Evolutionary conservation across 139 green algal species (phyloP), one percentile per base, ranked within the genome.

Genomic region (Chlorella sp.): DNA sequence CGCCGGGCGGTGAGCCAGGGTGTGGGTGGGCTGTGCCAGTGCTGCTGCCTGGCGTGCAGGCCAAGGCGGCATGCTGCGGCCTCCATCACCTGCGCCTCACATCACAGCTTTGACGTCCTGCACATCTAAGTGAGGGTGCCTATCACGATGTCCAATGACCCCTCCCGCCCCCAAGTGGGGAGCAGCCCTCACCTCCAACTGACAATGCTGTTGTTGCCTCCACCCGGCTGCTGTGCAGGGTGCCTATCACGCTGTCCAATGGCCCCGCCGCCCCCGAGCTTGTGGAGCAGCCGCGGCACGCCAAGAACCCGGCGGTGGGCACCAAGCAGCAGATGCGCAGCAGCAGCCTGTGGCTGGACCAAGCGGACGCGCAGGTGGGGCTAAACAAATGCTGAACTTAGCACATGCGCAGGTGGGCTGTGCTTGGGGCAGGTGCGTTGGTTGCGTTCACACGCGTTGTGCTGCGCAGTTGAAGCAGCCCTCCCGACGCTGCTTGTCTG

Each of bases 301-400:
- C 98, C 88, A 99, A 99, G 93, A 83, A 98, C 85, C 81, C 91
- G 26, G 80, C 87, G 0, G 93, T 92, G 18, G 96, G 96, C 87
- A 94, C 88, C 38, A 99, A 99, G 89, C 76, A 91, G 7, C 85
- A 90, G 72, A 87, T 84, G 67, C 81, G 86, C 47, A 84, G 83
- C 60, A 84, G 78, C 73, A 83, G 34, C 13, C 80, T 98, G 9
- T 94, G 89, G 91, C 85, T 99, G 6, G 98, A 99, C 78, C 86
- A 96, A 84, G 94, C 84, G 32, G 97, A 99, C 88, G 97, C 95
- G 21, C 56, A 84, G 44, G 82, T 88, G 34, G 16, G 44, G 25
- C 62, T n/a, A n/a, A n/a, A n/a, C n/a, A n/a, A n/a, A n/a, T 68
- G 20, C 12, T 30, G 20, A 1, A 68, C 20, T 7, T 32, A 34